Evolutionary conservation across 1,284 basidiomycete species (phyloP), one percentile per base, ranked within the genome.

Genomic region (Mrakiaceae sp.): DNA sequence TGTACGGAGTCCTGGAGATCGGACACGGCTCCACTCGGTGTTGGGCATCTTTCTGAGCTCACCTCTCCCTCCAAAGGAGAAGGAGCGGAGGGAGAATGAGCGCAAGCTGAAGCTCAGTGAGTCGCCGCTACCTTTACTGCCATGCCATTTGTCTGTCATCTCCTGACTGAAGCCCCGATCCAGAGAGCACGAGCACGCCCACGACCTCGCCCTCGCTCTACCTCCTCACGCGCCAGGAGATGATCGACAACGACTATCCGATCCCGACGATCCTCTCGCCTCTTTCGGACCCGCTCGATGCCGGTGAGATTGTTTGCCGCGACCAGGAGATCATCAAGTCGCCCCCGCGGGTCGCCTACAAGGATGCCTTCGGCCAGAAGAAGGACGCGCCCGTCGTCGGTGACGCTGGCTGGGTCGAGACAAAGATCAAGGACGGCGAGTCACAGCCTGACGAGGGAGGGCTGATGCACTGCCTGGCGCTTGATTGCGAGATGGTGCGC

Each of bases 401-500:
- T 79, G 84, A 77, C 3, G 74, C 76, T 49, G 78, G 75, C 0
- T 80, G 78, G 77, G 71, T 88, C 8, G 89, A 96, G 76, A 90
- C 86, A 1, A 72, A 84, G 64, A 72, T 74, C 0, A 64, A 67
- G 16, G 72, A 68, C 66, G 62, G 71, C 64, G 61, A 27, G 27
- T 27, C 27, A 27, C 27, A 27, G 27, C 71, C 68, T 49, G 69
- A 50, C 43, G 72, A 68, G 50, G 51, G 58, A 56, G 57, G 56
- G 27, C 51, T 43, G 50, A 66, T 27, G 27, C 27, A 72, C 73
- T 71, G 79, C 46, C 64, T 76, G 55, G 80, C 82, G 0, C 74
- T 96, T 52, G 93, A 96, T 78, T 97, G 93, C 74, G 92, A 96
- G 75, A 96, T 96, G 92, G 91, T 90, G 68, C 66, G 82, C 68